phyloP scores from a whole-genome alignment of 352 stramenopile genomes.

The Stephanocyclus meneghinianus region DNA sequence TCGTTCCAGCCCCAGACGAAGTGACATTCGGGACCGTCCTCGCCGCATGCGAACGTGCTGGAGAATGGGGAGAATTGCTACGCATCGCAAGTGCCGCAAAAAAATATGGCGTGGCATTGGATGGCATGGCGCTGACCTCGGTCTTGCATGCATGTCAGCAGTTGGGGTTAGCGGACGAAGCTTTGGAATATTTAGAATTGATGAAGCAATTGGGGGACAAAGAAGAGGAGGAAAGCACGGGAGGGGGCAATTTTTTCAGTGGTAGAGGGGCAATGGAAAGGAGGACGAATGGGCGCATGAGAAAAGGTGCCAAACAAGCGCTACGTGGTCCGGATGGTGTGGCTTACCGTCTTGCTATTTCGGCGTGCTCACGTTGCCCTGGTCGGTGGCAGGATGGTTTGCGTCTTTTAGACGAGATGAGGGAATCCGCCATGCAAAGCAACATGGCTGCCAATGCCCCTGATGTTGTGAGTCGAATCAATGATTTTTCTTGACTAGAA shows the following conservation, averaged over 20 bases:
- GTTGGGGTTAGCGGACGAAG: constrained; percentile 67
- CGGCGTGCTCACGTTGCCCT: constrained; percentile 58
- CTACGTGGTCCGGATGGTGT: constrained; percentile 68
- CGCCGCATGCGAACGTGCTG: constrained; percentile 60
- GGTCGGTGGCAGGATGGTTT: constrained; percentile 62
- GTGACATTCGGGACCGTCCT: constrained; percentile 78
- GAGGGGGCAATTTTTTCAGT: not conserved
- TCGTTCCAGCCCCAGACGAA: constrained; percentile 59
- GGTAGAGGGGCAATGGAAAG: not conserved
- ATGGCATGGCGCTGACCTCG: constrained; percentile 65
- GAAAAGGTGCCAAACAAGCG: constrained; percentile 42
- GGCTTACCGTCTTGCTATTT: constrained; percentile 72
- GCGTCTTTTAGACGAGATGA: constrained; percentile 61
- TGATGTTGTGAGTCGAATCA: constrained; percentile 49
- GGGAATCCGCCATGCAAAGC: not conserved
- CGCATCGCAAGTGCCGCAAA: constrained; percentile 48
- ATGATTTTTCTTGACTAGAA: not conserved
- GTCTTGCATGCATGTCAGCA: constrained; percentile 75
- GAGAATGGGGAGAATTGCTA: constrained; percentile 65
- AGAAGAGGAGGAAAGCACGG: not conserved
- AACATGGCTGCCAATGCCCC: constrained; percentile 32
- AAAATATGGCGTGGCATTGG: constrained; percentile 51
- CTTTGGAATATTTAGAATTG: constrained; percentile 66
- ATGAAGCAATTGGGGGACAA: constrained; percentile 61
- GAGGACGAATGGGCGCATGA: constrained; percentile 38